Evolutionary conservation across 371 early-diverging fungal genomes (phyloP), one percentile per base, ranked within the genome.

Genomic region (Cokeromyces recurvatus): DNA sequence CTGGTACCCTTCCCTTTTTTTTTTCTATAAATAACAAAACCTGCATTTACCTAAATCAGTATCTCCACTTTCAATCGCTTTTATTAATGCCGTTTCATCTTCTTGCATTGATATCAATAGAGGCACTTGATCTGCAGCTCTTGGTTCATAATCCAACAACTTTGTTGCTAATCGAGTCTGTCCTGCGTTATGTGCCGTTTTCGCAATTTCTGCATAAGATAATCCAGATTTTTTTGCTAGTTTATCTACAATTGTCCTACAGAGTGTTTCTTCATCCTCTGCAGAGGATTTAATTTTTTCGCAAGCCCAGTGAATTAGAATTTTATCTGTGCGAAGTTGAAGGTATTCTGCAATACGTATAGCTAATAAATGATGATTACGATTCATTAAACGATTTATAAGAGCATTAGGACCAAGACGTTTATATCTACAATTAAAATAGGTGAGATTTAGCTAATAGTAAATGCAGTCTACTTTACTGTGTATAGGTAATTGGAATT

Each of bases 301-400:
- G 50, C 94, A 92, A 0, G 97, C 98, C 98, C 98, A 98, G 57
- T 95, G 91, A 22, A 93, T 86, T 16, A 93, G 61, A 21, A 95
- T 89, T 24, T 82, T 77, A 49, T 92, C 92, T 0, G 80, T 72
- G n/a, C 85, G 74, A 48, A 92, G 66, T 31, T 86, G 78, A 32
- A 95, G 59, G 55, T 91, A 91, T 27, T 89, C 88, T 47, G 92
- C 89, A 15, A 96, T 77, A 12, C 84, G 78, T 17, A 93, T 66
- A 0, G 96, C 97, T 16, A 98, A 64, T 15, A 87, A 65, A 59
- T 96, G 94, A 35, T 85, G 81, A 43, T 91, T 84, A 9, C 95
- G 86, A 29, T 84, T 77, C 12, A 92, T 77, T 44, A 98, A 68
- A 4, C 94, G 82, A 40, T 86, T 81, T 5, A 94, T 72, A 47